Conservation (phyloP, 2,329 filamentous ascomycete genomes). For the Aspergillus sp. region DNA sequence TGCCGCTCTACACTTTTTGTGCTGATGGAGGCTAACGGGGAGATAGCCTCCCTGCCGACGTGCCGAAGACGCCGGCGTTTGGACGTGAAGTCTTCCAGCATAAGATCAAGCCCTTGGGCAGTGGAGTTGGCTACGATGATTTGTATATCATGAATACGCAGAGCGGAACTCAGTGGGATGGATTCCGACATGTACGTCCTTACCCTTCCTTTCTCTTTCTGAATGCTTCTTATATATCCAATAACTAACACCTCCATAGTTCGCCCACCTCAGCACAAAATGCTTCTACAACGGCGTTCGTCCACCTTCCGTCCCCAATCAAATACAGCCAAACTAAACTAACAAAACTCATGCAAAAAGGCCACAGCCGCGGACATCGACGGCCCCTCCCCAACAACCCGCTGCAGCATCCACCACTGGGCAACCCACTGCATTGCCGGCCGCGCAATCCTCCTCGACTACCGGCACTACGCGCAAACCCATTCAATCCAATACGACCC, state of each 20-base stretch:
- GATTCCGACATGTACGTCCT: conserved; percentile 50
- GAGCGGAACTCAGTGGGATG: conserved; percentile 56
- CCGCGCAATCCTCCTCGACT: conserved; percentile 49
- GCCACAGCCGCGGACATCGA: conserved; percentile 41
- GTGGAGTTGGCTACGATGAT: conserved; percentile 50
- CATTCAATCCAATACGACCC: conserved; percentile 58
- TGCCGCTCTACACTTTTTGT: conserved; percentile 14
- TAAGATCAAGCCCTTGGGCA: conserved; percentile 52
- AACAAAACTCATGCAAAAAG: conserved; percentile 21
- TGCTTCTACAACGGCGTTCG: conserved; percentile 49
- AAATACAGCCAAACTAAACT: background rate
- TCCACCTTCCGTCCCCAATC: background rate
- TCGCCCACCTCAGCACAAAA: conserved; percentile 42
- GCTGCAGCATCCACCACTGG: conserved; percentile 51
- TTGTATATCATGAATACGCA: conserved; percentile 54
- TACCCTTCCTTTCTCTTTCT: no score
- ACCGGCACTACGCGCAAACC: conserved; percentile 52
- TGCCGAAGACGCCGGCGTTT: conserved; percentile 59
- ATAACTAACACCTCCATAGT: conserved; percentile 29
- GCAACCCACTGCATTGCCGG: conserved; percentile 47
- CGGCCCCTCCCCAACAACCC: conserved; percentile 39
- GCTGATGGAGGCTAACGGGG: background rate
- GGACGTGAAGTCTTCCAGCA: conserved; percentile 58
- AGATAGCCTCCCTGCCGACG: conserved; percentile 56
- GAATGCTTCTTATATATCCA: background rate